Evolutionary conservation across 1,284 basidiomycete genomes (phyloP).

Genomic region (Veloboletus limbatus): DNA sequence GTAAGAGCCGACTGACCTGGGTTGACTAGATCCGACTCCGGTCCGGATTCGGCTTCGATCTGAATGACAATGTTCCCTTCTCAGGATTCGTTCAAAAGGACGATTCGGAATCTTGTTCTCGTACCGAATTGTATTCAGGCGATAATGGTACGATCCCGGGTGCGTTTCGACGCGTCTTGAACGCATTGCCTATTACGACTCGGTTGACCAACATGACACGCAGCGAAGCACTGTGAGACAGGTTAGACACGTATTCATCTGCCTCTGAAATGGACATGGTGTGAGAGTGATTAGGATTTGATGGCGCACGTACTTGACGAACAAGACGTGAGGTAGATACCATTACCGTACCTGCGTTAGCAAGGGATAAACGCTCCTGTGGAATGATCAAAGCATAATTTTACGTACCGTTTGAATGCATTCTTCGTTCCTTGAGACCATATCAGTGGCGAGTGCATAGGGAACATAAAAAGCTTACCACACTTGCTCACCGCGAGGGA

Average conservation of each 20-base stretch:
- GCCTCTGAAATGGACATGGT: constrained; percentile 41
- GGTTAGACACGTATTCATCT: constrained; percentile 50
- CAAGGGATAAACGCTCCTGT: background rate
- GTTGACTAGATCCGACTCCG: constrained; percentile 17
- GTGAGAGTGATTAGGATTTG: background rate
- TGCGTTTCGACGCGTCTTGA: constrained; percentile 42
- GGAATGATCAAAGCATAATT: background rate
- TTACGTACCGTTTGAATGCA: constrained; percentile 17
- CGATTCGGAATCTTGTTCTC: background rate
- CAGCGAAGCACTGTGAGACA: constrained; percentile 34
- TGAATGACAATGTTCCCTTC: background rate
- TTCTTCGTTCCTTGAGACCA: constrained; percentile 16
- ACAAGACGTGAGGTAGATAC: constrained; percentile 18
- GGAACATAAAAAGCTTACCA: constrained; percentile 1
- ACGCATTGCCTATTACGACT: constrained; percentile 53
- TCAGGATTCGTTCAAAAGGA: background rate
- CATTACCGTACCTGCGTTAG: constrained; percentile 12
- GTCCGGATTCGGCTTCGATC: constrained; percentile 16
- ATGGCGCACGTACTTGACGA: constrained; percentile 15
- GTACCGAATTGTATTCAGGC: constrained; percentile 15
- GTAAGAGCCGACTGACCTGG: constrained; percentile 5
- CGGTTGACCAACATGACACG: constrained; percentile 52
- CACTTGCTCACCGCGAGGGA: constrained; percentile 17
- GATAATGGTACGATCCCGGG: constrained; percentile 22
- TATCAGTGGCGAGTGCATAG: background rate